Evolutionary conservation across 331 rosid genomes (phyloP).

Genomic region (Malus hybrid): DNA sequence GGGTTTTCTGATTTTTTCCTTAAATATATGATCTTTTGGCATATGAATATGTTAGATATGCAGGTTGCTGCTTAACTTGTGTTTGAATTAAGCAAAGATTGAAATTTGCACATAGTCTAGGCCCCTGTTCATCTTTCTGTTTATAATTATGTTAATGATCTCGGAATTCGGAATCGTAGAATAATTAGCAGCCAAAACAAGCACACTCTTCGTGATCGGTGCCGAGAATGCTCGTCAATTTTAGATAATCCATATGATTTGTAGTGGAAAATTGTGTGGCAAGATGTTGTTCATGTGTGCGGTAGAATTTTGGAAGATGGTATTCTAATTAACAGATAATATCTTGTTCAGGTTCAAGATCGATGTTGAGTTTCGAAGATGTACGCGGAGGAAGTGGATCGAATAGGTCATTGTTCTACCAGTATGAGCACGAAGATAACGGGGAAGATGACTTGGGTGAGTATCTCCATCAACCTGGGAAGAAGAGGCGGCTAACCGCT

Average conservation of each 20-base stretch:
- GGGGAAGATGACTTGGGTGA: constrained; percentile 64
- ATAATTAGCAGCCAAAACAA: not conserved
- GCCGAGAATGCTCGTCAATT: not conserved
- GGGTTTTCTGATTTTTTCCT: not conserved
- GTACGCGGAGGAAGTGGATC: constrained; percentile 43
- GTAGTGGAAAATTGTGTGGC: not conserved
- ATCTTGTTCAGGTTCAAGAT: constrained; percentile 49
- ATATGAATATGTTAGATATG: not conserved
- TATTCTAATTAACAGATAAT: not conserved
- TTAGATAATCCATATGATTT: not conserved
- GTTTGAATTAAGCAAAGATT: not conserved
- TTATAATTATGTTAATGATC: not conserved
- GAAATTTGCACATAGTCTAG: not conserved
- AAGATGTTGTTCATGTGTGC: not conserved
- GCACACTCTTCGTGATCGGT: not conserved
- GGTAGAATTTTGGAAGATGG: not conserved
- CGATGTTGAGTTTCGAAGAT: constrained; percentile 77
- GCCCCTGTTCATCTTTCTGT: not conserved
- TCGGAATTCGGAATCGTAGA: not conserved
- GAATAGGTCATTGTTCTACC: constrained; percentile 25
- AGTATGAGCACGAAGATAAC: constrained; percentile 47
- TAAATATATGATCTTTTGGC: not conserved
- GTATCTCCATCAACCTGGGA: constrained; percentile 68
- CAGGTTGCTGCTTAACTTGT: not conserved
- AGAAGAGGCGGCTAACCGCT: constrained; percentile 60